Evolutionary conservation across 2,329 filamentous ascomycete species (phyloP), one percentile per base, ranked within the genome.

Genomic region (Pseudopyricularia javanii): DNA sequence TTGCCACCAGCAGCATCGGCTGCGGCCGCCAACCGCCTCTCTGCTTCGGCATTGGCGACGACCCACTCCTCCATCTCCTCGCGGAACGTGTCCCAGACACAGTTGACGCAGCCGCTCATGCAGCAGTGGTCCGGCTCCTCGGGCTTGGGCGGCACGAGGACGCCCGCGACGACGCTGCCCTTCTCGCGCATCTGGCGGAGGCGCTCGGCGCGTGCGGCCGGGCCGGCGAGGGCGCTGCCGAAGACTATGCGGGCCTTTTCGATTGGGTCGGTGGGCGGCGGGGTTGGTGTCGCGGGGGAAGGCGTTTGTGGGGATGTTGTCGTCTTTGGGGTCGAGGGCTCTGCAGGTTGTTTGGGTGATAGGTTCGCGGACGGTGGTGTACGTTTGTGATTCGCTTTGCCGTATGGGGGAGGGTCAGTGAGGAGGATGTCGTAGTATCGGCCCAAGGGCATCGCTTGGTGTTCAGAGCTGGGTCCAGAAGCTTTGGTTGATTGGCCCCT

Each of bases 91-190:
- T 96, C 91, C 91, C 91, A 97, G 3, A 97, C 93, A 67, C 93
- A 98, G 66, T 97, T 91, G 49, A 95, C 91, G 65, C 93, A 98
- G 3, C 93, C 93, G 63, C 88, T 93, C 93, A 98, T 98, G 70
- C 93, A 98, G 76, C 93, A 98, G 64, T 98, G 96, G 62, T 97
- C 93, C 3, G 93, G 93, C 68, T 98, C 91, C 49, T 82, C 77
- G 1, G 93, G 93, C 49, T 80, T 79, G 0, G 90, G 91, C 2
- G 93, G 93, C 4, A 97, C 85, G 17, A 81, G 69, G 1, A 97
- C 78, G 3, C 91, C 91, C 1, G 87, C 90, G 53, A 96, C 74
- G 55, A 81, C 73, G 8, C 73, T 79, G 50, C 82, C 82, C 56
- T 78, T 74, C 14, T 75, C 71, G 12, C 80, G 71, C 34, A 82